Evolutionary conservation across 768 basidiomycete genomes (phyloP), one percentile per base, ranked within the genome.

Genomic region (Porphyrellus cyaneotinctus): DNA sequence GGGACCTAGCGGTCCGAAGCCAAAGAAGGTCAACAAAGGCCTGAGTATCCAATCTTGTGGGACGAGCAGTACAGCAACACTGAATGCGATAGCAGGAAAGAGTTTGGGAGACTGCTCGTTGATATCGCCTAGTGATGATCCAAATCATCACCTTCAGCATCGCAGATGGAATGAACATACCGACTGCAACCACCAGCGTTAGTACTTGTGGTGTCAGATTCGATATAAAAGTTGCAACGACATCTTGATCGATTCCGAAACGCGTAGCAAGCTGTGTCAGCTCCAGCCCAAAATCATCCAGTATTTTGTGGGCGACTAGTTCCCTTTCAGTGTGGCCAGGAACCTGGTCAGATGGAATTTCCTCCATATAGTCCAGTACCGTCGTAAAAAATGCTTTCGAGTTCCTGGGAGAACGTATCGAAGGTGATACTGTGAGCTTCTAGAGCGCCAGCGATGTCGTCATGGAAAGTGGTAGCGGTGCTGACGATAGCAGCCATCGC

Each of bases 401-500:
- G 53, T 11, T 61, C 59, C 3, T 36, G 5, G 0, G 59, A 44
- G 31, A 61, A 18, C 2, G 8, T 12, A 28, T 51, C 51, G 2
- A 61, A 31, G 2, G 58, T 43, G 4, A 58, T 38, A 20, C 49
- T 2, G 6, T 24, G 55, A 12, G 50, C 47, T 10, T 51, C 55
- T n/a, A 61, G 24, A 24, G 28, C 32, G 14, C 18, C 50, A 17
- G 49, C 28, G 6, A 58, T 61, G 20, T 17, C n/a, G 11, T 44
- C 6, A 7, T 52, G 56, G 24, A 61, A 54, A 5, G 49, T 37
- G 18, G 56, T n/a, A 6, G 56, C 62, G 14, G 45, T 15, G 5
- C 2, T 13, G 30, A 61, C 45, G 5, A 62, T 55, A 5, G 48
- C 38, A 5, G 48, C 20, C 56, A 62, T 58, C 5, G 31, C 3